These are phyloP conservation scores for Rosa chinensis DNA, from an alignment of 306 rosid species.

Conservation along the genomic window DNA sequence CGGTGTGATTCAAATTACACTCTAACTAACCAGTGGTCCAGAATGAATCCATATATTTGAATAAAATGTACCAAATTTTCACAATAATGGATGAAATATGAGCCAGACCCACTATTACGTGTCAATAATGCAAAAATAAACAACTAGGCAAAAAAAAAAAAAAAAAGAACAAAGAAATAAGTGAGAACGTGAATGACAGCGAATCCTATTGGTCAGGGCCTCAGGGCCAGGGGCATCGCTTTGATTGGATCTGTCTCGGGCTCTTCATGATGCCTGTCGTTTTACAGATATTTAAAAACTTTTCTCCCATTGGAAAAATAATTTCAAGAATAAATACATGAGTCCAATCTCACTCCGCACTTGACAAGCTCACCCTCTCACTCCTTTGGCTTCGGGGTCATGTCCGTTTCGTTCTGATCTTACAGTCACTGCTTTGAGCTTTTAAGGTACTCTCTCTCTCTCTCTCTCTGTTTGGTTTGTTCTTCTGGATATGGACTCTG, in stretches of 20 bases:
- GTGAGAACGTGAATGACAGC: slow-evolving; percentile 7
- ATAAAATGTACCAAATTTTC: too few relatives aligned
- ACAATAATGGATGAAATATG: too few relatives aligned
- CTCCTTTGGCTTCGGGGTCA: not conserved
- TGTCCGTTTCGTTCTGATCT: not conserved
- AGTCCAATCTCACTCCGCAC: not conserved
- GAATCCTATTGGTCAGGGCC: not conserved
- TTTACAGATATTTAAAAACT: not conserved
- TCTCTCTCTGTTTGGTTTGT: not conserved
- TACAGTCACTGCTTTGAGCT: not conserved
- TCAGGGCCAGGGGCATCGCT: not conserved
- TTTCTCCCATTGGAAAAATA: not conserved
- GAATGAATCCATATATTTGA: too few relatives aligned
- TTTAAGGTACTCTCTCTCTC: not conserved
- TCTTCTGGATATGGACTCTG: not conserved
- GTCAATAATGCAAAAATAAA: too few relatives aligned
- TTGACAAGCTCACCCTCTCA: not conserved
- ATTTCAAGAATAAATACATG: not conserved
- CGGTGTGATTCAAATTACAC: too few relatives aligned
- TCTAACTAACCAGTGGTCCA: too few relatives aligned
- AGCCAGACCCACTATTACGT: too few relatives aligned
- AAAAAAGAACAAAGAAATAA: too few relatives aligned
- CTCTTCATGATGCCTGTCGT: not conserved
- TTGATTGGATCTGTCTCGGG: slow-evolving; percentile 17
- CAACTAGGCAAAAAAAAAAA: not conserved